phyloP scores from a whole-genome alignment of 345 rosid genomes.

The Salix suchowensis region DNA sequence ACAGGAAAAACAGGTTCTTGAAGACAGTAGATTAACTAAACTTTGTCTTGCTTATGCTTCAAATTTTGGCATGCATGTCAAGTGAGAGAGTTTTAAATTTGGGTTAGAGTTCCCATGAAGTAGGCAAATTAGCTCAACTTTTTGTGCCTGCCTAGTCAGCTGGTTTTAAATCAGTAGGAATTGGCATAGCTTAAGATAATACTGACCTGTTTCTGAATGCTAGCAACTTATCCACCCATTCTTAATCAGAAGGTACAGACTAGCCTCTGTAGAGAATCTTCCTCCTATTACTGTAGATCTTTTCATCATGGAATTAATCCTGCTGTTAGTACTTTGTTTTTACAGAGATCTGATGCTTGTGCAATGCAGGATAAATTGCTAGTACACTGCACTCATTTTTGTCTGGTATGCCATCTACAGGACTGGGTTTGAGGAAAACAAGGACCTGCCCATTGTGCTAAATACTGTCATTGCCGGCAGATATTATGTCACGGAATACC shows the following conservation, averaged over 20 bases:
- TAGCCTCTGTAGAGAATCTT: neutral
- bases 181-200: neutral
- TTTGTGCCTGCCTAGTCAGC: neutral
- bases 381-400: constrained; percentile 18
- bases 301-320: neutral
- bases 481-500: constrained; percentile 78
- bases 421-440: constrained; percentile 94
- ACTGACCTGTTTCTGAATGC: neutral
- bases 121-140: neutral
- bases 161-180: neutral
- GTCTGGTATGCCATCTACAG: constrained; percentile 36
- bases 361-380: constrained; percentile 8
- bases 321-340: constrained; percentile 3
- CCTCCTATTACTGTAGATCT: neutral
- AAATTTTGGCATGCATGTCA: neutral
- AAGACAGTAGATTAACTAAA: neutral
- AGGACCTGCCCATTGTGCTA: constrained; percentile 68
- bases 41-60: constrained; percentile 1
- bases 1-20: constrained; percentile 76
- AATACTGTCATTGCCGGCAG: constrained; percentile 77
- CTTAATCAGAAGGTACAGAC: neutral
- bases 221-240: neutral
- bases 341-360: constrained; percentile 10
- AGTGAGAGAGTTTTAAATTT: neutral
- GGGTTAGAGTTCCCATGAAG: neutral